Evolutionary conservation across 1,284 basidiomycete genomes (phyloP).

Genomic region (Boletus chippewaensis): DNA sequence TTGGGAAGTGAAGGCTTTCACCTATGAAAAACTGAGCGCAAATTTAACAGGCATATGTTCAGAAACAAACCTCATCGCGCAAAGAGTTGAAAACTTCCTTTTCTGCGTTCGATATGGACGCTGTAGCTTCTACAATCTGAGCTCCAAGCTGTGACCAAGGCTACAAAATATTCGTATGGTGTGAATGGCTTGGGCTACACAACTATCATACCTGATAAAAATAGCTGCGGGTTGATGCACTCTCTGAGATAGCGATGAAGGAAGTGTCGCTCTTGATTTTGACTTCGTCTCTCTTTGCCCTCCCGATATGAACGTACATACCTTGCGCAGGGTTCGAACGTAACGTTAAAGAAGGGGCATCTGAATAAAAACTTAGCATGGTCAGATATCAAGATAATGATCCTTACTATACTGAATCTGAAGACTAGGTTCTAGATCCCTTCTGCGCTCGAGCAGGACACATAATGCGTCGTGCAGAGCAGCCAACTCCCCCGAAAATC

Average conservation of each 20-base stretch:
- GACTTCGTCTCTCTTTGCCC: conserved; percentile 51
- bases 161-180: conserved; percentile 36
- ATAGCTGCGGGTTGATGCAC: conserved; percentile 59
- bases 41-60: background rate
- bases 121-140: conserved; percentile 52
- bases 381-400: background rate
- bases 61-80: conserved; percentile 51
- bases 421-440: conserved; percentile 49
- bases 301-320: conserved; percentile 66
- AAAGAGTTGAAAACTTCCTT: conserved; percentile 65
- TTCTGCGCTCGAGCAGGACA: conserved; percentile 41
- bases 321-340: conserved; percentile 63
- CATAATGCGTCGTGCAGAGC: conserved; percentile 48
- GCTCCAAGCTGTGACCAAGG: conserved; percentile 72
- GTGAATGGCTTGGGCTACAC: background rate
- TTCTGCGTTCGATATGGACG: conserved; percentile 54
- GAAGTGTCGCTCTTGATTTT: conserved; percentile 41
- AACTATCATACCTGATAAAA: conserved; percentile 54
- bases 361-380: conserved; percentile 35
- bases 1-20: conserved; percentile 48
- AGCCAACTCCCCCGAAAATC: conserved; percentile 60
- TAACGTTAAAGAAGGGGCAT: conserved; percentile 63
- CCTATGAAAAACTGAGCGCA: conserved; percentile 37
- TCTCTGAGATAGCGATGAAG: conserved; percentile 58
- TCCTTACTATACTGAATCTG: conserved; percentile 50